phyloP scores from a whole-genome alignment of 352 stramenopile species.

The Phytophthora ohioensis region DNA sequence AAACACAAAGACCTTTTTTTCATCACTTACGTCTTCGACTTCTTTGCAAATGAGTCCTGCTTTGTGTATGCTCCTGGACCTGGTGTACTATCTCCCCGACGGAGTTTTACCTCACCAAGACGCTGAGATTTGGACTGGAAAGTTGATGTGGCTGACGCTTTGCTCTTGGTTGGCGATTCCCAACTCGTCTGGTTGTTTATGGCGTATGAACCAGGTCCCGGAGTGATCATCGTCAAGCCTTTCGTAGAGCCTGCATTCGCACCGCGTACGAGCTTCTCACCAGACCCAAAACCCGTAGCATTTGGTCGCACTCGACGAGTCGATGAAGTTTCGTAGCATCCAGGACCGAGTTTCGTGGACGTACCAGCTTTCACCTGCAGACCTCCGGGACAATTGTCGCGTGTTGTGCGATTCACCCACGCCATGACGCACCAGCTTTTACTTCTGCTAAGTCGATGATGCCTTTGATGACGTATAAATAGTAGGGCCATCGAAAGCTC shows the following conservation, averaged over 20 bases:
- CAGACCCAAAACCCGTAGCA: slow-evolving; percentile 64
- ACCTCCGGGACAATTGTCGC: slow-evolving; percentile 54
- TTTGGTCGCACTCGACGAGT: slow-evolving; percentile 56
- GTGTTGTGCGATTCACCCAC: slow-evolving; percentile 77
- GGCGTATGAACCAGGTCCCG: slow-evolving; percentile 62
- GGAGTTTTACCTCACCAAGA: slow-evolving; percentile 38
- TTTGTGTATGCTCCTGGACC: slow-evolving; percentile 70
- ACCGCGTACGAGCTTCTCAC: slow-evolving; percentile 56
- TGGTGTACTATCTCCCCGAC: slow-evolving; percentile 49
- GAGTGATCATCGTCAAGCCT: slow-evolving; percentile 59
- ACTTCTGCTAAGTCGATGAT: neutral
- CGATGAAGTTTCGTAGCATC: slow-evolving; percentile 66
- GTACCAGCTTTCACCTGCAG: slow-evolving; percentile 41
- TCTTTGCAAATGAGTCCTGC: slow-evolving; percentile 54
- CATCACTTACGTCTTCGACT: slow-evolving; percentile 52
- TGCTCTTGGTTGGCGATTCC: slow-evolving; percentile 66
- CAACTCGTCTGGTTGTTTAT: slow-evolving; percentile 53
- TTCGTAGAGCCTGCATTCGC: slow-evolving; percentile 41
- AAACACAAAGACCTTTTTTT: neutral
- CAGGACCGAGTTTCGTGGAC: slow-evolving; percentile 56
- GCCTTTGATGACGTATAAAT: slow-evolving; percentile 12
- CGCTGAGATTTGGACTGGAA: slow-evolving; percentile 68
- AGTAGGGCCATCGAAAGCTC: neutral
- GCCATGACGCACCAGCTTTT: slow-evolving; percentile 47
- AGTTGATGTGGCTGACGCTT: slow-evolving; percentile 46